These are phyloP conservation scores for Calonectria pauciramosa DNA, from an alignment of 2,329 filamentous ascomycete genomes.

Conservation along the genomic window DNA sequence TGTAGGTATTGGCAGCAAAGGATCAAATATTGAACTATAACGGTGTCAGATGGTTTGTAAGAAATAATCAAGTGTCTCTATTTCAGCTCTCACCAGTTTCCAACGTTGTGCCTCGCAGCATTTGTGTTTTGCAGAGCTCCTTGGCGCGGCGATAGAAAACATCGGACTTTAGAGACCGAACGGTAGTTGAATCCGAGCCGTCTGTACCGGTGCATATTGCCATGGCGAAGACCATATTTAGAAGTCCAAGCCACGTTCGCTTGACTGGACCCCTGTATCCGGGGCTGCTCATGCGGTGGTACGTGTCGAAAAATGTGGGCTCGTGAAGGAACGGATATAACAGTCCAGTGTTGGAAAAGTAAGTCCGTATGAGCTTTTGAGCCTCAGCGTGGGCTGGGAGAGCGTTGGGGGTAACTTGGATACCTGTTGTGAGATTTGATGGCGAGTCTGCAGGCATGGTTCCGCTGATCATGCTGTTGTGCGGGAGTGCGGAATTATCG, in stretches of 20 bases:
- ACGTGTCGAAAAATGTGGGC: conserved; percentile 41
- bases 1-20: conserved; percentile 66
- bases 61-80: background rate
- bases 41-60: background rate
- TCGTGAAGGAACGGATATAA: conserved; percentile 49
- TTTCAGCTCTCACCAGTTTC: conserved; percentile 50
- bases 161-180: conserved; percentile 57
- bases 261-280: conserved; percentile 51
- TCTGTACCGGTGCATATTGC: conserved; percentile 53
- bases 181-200: conserved; percentile 43
- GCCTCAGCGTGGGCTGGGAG: conserved; percentile 39
- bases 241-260: conserved; percentile 63
- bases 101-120: conserved; percentile 56
- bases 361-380: conserved; percentile 36
- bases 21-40: conserved; percentile 61
- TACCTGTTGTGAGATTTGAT: background rate
- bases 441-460: background rate
- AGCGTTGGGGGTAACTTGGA: conserved; percentile 9
- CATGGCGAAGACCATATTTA: conserved; percentile 66
- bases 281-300: conserved; percentile 30
- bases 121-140: conserved; percentile 57
- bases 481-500: background rate
- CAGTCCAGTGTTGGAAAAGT: conserved; percentile 46
- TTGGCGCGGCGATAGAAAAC: conserved; percentile 60
- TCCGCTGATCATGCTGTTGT: conserved; percentile 16